These are phyloP conservation scores for Magnaporthiopsis rhizophila DNA, from an alignment of 2,329 filamentous ascomycete species.

Conservation along the genomic window DNA sequence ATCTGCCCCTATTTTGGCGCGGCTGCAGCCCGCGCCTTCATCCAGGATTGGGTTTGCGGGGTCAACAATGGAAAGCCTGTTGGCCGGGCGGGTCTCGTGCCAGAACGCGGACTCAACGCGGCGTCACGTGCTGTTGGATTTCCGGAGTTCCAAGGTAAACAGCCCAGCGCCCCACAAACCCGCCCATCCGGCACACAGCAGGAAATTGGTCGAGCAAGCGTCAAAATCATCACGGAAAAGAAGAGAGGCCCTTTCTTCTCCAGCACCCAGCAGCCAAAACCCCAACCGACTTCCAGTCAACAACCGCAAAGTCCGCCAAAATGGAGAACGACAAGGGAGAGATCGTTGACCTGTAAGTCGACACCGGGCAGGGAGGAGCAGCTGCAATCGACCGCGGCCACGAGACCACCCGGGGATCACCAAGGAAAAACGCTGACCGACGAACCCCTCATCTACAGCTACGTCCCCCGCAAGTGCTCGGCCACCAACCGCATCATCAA, in stretches of 20 bases:
- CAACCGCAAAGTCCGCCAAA: slow-evolving; percentile 42
- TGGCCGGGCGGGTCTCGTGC: background rate
- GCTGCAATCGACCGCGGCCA: slow-evolving; percentile 8
- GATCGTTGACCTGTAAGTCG: slow-evolving; percentile 92
- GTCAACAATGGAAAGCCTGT: background rate
- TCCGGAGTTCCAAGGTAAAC: background rate
- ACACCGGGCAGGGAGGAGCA: background rate
- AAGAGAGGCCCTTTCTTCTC: background rate
- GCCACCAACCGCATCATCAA: slow-evolving; percentile 99
- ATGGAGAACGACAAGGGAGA: slow-evolving; percentile 99
- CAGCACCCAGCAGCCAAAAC: background rate
- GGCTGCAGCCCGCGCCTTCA: too few relatives aligned
- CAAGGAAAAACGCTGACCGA: slow-evolving; percentile 2
- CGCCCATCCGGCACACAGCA: background rate
- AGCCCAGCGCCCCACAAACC: background rate
- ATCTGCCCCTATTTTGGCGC: background rate
- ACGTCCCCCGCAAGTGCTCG: slow-evolving; percentile 98
- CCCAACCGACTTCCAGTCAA: slow-evolving; percentile 11
- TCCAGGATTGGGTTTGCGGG: background rate
- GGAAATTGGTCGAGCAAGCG: background rate
- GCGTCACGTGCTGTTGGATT: background rate
- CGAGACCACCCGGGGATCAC: slow-evolving; percentile 8
- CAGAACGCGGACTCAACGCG: background rate
- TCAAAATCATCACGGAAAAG: background rate
- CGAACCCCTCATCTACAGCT: slow-evolving; percentile 42